These are phyloP conservation scores for Tanacetum coccineum DNA, from an alignment of 129 eudicot species.

Conservation along the genomic window DNA sequence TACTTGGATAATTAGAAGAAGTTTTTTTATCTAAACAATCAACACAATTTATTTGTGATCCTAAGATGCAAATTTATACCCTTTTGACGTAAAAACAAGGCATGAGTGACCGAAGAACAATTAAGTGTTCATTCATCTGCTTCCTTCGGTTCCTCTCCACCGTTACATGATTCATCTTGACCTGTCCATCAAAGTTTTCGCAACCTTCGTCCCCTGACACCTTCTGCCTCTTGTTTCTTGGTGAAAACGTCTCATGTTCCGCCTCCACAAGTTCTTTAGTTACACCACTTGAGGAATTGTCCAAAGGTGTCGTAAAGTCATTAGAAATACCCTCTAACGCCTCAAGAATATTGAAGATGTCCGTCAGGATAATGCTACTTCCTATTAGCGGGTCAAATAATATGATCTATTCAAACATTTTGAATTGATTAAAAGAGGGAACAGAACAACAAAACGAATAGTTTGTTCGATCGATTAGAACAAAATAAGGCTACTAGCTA, in stretches of 20 bases:
- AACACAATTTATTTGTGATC: no score
- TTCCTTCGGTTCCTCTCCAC: constrained; percentile 94
- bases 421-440: background rate
- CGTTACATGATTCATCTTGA: constrained; percentile 63
- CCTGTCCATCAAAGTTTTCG: constrained; percentile 36
- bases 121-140: constrained; percentile 89
- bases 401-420: constrained; percentile 28
- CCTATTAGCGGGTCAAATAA: constrained; percentile 28
- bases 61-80: constrained; percentile 30
- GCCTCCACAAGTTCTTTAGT: constrained; percentile 29
- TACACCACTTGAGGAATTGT: constrained; percentile 30
- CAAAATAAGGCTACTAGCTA: constrained; percentile 4
- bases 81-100: constrained; percentile 94
- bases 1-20: no score
- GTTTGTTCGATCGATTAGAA: background rate
- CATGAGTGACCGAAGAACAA: constrained; percentile 81
- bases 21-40: no score
- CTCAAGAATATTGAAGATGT: constrained; percentile 78
- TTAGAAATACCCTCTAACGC: constrained; percentile 43
- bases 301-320: constrained; percentile 21
- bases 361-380: constrained; percentile 45
- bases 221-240: constrained; percentile 56
- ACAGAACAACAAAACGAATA: background rate
- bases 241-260: constrained; percentile 35
- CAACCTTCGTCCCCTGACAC: constrained; percentile 23